A percentile compares a stretch with the other conserved stretches of the same genome.
These are phyloP conservation scores for Tricholoma furcatifolium DNA, from an alignment of 768 basidiomycete species.

Conservation along the genomic window DNA sequence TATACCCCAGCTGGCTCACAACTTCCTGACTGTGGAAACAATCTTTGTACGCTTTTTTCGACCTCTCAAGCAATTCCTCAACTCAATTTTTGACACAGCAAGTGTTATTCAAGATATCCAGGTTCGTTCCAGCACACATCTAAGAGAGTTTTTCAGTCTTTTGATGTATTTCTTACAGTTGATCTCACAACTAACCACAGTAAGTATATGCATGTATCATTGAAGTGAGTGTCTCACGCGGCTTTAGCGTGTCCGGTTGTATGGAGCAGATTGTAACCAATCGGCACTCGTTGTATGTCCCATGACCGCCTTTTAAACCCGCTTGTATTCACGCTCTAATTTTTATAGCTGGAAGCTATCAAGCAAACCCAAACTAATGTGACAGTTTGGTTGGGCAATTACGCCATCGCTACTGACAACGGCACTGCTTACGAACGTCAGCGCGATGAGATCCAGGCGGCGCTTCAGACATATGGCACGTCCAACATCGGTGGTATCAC, in stretches of 20 bases:
- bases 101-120: constrained; percentile 72
- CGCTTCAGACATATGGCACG: constrained; percentile 75
- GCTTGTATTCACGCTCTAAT: neutral
- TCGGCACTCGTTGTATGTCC: constrained; percentile 65
- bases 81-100: constrained; percentile 23
- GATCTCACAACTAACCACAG: constrained; percentile 81
- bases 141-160: neutral
- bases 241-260: constrained; percentile 66
- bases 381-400: constrained; percentile 76
- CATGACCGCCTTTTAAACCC: neutral
- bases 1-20: constrained; percentile 82
- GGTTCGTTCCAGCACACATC: constrained; percentile 36
- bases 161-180: constrained; percentile 41
- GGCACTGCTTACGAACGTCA: constrained; percentile 74
- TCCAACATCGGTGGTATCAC: constrained; percentile 77
- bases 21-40: constrained; percentile 66
- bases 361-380: constrained; percentile 86
- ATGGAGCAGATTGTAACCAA: constrained; percentile 88
- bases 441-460: constrained; percentile 59
- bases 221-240: constrained; percentile 7
- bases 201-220: constrained; percentile 17
- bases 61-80: neutral
- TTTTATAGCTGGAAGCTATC: constrained; percentile 75
- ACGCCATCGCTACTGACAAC: constrained; percentile 60
- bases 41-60: constrained; percentile 31